These are phyloP conservation scores for Teunomyces panamensis DNA, from an alignment of 805 yeast genomes.

Conservation along the genomic window DNA sequence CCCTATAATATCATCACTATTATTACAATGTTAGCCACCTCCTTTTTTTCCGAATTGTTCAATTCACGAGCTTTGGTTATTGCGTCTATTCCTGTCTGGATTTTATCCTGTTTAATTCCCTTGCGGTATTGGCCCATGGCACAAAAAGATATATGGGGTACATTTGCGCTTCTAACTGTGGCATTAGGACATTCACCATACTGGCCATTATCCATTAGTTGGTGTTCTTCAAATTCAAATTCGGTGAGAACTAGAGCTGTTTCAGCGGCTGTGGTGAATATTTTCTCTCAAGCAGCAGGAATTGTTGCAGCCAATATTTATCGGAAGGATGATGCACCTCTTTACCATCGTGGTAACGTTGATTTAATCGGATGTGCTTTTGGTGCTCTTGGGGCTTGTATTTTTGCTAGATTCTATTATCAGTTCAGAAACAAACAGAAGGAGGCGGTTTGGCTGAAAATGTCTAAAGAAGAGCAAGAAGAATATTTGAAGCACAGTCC, in stretches of 20 bases:
- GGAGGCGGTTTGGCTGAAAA: slow-evolving; percentile 47
- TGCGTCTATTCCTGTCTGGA: slow-evolving; percentile 14
- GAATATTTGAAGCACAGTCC: slow-evolving; percentile 44
- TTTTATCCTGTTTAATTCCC: slow-evolving; percentile 20
- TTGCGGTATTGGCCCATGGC: slow-evolving; percentile 42
- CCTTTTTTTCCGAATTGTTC: slow-evolving; percentile 22
- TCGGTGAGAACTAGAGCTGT: slow-evolving; percentile 62
- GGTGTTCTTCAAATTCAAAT: slow-evolving; percentile 63
- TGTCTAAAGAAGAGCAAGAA: slow-evolving; percentile 50
- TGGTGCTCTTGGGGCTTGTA: slow-evolving; percentile 27
- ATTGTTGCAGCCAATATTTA: slow-evolving; percentile 58
- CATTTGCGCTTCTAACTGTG: slow-evolving; percentile 37
- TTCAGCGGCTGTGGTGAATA: slow-evolving; percentile 63
- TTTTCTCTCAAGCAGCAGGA: slow-evolving; percentile 58
- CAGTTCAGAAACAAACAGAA: slow-evolving; percentile 43
- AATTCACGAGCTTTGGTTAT: slow-evolving; percentile 17
- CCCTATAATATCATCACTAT: slow-evolving; percentile 39
- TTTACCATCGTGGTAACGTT: slow-evolving; percentile 57
- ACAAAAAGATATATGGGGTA: slow-evolving; percentile 41
- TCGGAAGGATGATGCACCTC: slow-evolving; percentile 54
- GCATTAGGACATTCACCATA: slow-evolving; percentile 45
- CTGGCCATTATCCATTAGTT: slow-evolving; percentile 55
- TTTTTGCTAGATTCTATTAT: slow-evolving; percentile 39
- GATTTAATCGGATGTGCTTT: slow-evolving; percentile 38
- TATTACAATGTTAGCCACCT: slow-evolving; percentile 16